Evolutionary conservation across 345 rosid genomes (phyloP).

Genomic region (Ailanthus altissimus): DNA sequence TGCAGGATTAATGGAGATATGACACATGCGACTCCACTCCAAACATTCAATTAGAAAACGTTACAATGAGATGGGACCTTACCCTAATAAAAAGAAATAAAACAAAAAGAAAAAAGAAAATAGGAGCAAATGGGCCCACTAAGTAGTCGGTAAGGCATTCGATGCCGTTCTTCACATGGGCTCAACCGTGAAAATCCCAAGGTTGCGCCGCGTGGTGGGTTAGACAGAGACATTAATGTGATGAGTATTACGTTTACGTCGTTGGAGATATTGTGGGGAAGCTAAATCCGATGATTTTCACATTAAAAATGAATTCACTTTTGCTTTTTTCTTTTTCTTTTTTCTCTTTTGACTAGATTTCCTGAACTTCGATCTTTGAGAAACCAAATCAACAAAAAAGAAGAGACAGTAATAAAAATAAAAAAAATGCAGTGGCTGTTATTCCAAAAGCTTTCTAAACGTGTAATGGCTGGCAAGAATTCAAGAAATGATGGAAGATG

Average conservation of each 20-base stretch:
- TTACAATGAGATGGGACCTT: too few species aligned
- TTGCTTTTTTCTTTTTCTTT: neutral
- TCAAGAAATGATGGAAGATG: neutral
- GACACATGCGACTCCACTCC: constrained; percentile 19
- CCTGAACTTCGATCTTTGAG: too few species aligned
- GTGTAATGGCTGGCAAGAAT: neutral
- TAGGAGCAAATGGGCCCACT: neutral
- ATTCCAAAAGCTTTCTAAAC: neutral
- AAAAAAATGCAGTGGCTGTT: neutral
- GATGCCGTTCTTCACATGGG: constrained; percentile 17
- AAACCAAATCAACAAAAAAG: too few species aligned
- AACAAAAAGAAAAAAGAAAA: too few species aligned
- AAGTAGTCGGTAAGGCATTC: neutral
- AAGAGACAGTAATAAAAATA: too few species aligned
- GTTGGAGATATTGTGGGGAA: neutral
- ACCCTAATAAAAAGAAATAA: too few species aligned
- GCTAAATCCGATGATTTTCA: neutral
- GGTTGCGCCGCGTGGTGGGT: constrained; percentile 9
- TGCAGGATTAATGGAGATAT: neutral
- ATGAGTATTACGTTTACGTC: neutral
- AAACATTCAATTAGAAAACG: constrained; percentile 4
- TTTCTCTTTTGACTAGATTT: too few species aligned
- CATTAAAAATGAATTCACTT: neutral
- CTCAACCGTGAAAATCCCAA: neutral
- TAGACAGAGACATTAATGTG: neutral